These are phyloP conservation scores for Deakozyma indianensis DNA, from an alignment of 805 yeast genomes.

Conservation along the genomic window DNA sequence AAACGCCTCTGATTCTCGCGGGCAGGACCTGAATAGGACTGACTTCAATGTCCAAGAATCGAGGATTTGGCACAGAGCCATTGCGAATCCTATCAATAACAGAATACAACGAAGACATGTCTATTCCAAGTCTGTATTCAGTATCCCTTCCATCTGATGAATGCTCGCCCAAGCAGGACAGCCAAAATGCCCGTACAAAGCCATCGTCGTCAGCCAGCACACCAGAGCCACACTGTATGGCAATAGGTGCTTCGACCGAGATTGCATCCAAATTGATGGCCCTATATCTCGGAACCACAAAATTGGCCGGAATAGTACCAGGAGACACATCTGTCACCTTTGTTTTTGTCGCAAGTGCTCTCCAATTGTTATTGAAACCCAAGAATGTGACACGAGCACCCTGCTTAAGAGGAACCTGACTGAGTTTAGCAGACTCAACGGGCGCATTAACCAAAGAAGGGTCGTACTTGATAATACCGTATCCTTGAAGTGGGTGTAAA, in stretches of 20 bases:
- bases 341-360: constrained; percentile 62
- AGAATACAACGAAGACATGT: constrained; percentile 46
- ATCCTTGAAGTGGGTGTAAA: constrained; percentile 77
- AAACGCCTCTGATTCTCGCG: constrained; percentile 78
- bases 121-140: constrained; percentile 61
- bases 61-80: constrained; percentile 35
- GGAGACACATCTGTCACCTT: constrained; percentile 65
- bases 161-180: constrained; percentile 68
- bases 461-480: constrained; percentile 72
- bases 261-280: constrained; percentile 74
- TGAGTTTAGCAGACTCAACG: constrained; percentile 51
- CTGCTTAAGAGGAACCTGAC: constrained; percentile 41
- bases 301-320: constrained; percentile 54
- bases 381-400: constrained; percentile 69
- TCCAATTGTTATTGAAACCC: constrained; percentile 59
- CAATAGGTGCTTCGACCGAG: constrained; percentile 55
- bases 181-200: constrained; percentile 70
- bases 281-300: constrained; percentile 63
- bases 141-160: constrained; percentile 40
- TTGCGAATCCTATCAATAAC: constrained; percentile 42
- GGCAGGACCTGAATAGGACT: constrained; percentile 50
- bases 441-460: constrained; percentile 60
- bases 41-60: constrained; percentile 71
- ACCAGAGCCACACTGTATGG: constrained; percentile 69
- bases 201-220: constrained; percentile 67